Evolutionary conservation across 2,329 filamentous ascomycete genomes (phyloP).

Genomic region (Tolypocladium endophyticum): DNA sequence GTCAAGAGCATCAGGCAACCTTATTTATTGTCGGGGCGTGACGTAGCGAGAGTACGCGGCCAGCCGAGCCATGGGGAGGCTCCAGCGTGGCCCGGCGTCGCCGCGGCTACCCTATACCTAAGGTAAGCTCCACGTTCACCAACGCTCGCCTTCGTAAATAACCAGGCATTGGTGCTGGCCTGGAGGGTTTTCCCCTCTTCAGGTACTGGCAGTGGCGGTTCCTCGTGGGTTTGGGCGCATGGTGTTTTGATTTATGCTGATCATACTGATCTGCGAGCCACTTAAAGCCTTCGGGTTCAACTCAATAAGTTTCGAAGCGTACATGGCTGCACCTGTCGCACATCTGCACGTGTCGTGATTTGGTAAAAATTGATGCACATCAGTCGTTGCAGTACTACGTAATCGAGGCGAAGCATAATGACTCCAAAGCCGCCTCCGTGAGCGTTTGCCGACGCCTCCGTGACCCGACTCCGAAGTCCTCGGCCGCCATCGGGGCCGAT

Average conservation of each 20-base stretch:
- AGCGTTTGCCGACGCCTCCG: background rate
- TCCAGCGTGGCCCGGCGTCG: background rate
- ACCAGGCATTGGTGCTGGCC: background rate
- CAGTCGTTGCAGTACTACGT: background rate
- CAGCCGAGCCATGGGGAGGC: background rate
- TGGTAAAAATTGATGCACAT: background rate
- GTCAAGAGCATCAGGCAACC: background rate
- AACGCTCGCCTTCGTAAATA: background rate
- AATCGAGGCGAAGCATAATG: no score
- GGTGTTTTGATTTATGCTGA: background rate
- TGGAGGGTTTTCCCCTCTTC: background rate
- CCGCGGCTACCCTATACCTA: background rate
- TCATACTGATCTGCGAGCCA: no score
- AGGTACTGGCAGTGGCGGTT: background rate
- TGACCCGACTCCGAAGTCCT: background rate
- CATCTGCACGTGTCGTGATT: background rate
- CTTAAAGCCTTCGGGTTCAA: no score
- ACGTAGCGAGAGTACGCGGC: conserved; percentile 3
- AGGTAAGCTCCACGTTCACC: background rate
- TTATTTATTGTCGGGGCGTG: background rate
- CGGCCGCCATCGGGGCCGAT: background rate
- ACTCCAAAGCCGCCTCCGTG: background rate
- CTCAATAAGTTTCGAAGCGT: no score
- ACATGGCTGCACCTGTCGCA: no score
- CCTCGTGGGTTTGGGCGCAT: background rate